Evolutionary conservation across 1,139 yeast species (phyloP), one percentile per base, ranked within the genome.

Genomic region (Pichia sp.): DNA sequence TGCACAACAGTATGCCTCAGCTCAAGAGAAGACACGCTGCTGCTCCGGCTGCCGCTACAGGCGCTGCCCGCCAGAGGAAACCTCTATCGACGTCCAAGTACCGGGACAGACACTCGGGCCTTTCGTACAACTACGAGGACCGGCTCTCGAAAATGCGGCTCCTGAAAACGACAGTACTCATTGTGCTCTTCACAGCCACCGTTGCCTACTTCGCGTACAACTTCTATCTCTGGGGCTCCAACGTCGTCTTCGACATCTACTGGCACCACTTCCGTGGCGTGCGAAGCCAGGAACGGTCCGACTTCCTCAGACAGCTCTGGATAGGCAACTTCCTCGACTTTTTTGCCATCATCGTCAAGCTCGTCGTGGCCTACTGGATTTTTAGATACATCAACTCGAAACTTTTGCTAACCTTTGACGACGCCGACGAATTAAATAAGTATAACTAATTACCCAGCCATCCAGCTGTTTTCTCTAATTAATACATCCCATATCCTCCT

Each of bases 401-500:
- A 38, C 48, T 67, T 10, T 56, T 67, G 14, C 54, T 65, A 14
- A 52, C 53, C 4, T 57, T 59, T 30, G 54, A 59, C 20, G 69
- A 66, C 49, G 58, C 55, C 20, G 61, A 61, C 1, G 70, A 67
- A 27, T 51, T 65, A 36, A 58, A 66, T 17, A 63, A 65, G 34
- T 67, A 61, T 51, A 53, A 61, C 20, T 67, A 48, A 50, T 20
- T 20, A 20, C 24, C 24, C 24, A 20, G 24, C 24, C 24, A 20
- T 20, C 24, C 24, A 20, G 24, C 24, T 20, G 24, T 20, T 20
- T 20, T 3, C 3, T 3, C 3, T 20, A 2, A 20, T 20, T 20
- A 20, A 20, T 20, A 20, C 24, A 20, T 20, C 24, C 24, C 24
- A 20, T 20, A 34, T 34, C 2, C 36, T 16, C 12, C 33, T 46